Evolutionary conservation across 768 basidiomycete species (phyloP).

Genomic region (Boletus reticulatus): DNA sequence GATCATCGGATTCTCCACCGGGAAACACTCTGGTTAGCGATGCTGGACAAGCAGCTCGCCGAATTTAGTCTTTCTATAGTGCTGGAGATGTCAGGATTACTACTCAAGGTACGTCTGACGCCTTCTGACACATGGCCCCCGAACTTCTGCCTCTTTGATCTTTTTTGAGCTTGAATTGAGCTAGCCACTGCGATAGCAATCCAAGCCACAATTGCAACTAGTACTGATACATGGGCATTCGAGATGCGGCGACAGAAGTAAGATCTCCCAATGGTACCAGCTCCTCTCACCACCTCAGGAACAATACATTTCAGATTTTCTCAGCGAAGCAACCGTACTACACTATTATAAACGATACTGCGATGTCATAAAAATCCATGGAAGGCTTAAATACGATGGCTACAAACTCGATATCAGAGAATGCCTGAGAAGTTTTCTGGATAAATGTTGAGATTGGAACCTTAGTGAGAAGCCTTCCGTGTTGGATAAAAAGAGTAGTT

Average conservation of each 20-base stretch:
- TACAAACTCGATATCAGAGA: constrained; percentile 18
- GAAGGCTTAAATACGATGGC: constrained; percentile 17
- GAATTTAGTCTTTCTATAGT: constrained; percentile 37
- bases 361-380: constrained; percentile 5
- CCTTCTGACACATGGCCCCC: constrained; percentile 39
- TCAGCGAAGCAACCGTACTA: constrained; percentile 23
- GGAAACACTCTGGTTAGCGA: constrained; percentile 38
- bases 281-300: neutral
- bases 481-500: constrained; percentile 15
- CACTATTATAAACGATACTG: constrained; percentile 9
- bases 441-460: constrained; percentile 17
- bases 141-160: constrained; percentile 36
- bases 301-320: constrained; percentile 18
- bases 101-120: constrained; percentile 27
- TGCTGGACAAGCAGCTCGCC: neutral
- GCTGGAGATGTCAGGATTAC: constrained; percentile 35
- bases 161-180: no score
- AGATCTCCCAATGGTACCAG: neutral
- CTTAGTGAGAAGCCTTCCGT: constrained; percentile 13
- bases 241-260: constrained; percentile 38
- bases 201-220: constrained; percentile 27
- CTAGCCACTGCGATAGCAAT: constrained; percentile 11
- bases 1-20: constrained; percentile 16
- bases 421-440: constrained; percentile 19
- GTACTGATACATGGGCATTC: constrained; percentile 40